Evolutionary conservation across 371 early-diverging fungal genomes (phyloP).

Genomic region (Quaeritorhiza haematococci): DNA sequence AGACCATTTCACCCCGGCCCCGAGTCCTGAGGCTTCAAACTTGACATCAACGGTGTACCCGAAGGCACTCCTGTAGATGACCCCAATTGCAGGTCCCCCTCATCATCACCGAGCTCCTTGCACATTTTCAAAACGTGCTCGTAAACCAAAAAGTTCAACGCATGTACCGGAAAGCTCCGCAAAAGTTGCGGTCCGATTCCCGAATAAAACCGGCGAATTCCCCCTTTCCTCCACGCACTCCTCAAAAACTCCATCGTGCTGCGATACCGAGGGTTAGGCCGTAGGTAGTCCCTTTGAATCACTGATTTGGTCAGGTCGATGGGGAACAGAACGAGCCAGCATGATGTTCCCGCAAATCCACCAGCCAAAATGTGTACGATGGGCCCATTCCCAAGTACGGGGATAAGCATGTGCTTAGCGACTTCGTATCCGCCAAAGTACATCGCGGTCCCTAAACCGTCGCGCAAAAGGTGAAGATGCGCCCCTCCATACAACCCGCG

Average conservation of each 20-base stretch:
- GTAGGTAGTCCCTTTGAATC: conserved; percentile 38
- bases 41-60: too few relatives aligned
- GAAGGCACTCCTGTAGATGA: conserved; percentile 80
- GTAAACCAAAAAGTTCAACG: conserved; percentile 41
- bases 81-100: conserved; percentile 55
- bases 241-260: conserved; percentile 23
- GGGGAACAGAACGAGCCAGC: conserved; percentile 41
- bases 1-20: too few relatives aligned
- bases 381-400: conserved; percentile 3
- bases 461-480: conserved; percentile 25
- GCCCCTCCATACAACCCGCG: conserved; percentile 34
- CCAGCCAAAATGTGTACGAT: conserved; percentile 34
- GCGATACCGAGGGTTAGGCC: conserved; percentile 22
- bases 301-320: conserved; percentile 42
- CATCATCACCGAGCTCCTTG: not conserved
- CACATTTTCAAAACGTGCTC: conserved; percentile 31
- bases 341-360: conserved; percentile 34
- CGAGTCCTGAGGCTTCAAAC: too few relatives aligned
- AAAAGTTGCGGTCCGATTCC: conserved; percentile 39
- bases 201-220: conserved; percentile 37
- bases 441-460: conserved; percentile 33
- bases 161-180: conserved; percentile 39
- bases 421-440: conserved; percentile 41
- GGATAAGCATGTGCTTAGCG: conserved; percentile 18
- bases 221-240: conserved; percentile 18